A percentile compares a stretch with the other conserved stretches of the same genome.
These are phyloP conservation scores for Neonectria hederae DNA, from an alignment of 2,329 filamentous ascomycete genomes.

Conservation along the genomic window DNA sequence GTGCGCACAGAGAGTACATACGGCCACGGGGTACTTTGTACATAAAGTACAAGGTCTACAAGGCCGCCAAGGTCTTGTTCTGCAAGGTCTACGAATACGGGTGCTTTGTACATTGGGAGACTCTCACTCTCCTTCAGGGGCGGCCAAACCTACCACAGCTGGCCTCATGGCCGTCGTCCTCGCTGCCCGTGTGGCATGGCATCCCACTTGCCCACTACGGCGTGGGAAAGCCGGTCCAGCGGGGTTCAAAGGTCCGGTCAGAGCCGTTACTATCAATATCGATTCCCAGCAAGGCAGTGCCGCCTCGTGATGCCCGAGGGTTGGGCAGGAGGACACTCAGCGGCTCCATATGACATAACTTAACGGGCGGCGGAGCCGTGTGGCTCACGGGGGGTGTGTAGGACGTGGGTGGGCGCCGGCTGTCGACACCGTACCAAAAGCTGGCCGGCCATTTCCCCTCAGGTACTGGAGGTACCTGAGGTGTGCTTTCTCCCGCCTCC, in stretches of 20 bases:
- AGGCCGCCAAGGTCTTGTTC: not conserved
- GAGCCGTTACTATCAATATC: constrained; percentile 15
- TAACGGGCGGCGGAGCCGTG: constrained; percentile 35
- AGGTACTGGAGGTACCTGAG: constrained; percentile 6
- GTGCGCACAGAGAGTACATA: constrained; percentile 1
- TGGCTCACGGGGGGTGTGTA: constrained; percentile 27
- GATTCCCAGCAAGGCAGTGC: constrained; percentile 23
- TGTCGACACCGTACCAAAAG: not conserved
- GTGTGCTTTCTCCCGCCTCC: not conserved
- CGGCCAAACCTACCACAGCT: not conserved
- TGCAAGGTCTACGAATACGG: not conserved
- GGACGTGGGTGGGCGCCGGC: not conserved
- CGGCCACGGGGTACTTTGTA: not conserved
- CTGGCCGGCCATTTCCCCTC: not conserved
- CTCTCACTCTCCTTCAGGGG: not conserved
- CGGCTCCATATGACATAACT: constrained; percentile 34
- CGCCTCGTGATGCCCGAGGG: constrained; percentile 26
- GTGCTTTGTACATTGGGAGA: not conserved
- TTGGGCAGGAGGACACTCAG: constrained; percentile 9
- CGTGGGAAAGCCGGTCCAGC: constrained; percentile 21
- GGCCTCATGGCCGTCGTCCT: not conserved
- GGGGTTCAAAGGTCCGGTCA: constrained; percentile 12
- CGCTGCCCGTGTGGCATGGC: not conserved
- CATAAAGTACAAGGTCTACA: constrained; percentile 4
- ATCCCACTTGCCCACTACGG: constrained; percentile 14